Percentiles rank a stretch among this genome's conserved stretches.
Conservation (phyloP, 2,329 filamentous ascomycete genomes). For the Geosmithia putterillii region DNA sequence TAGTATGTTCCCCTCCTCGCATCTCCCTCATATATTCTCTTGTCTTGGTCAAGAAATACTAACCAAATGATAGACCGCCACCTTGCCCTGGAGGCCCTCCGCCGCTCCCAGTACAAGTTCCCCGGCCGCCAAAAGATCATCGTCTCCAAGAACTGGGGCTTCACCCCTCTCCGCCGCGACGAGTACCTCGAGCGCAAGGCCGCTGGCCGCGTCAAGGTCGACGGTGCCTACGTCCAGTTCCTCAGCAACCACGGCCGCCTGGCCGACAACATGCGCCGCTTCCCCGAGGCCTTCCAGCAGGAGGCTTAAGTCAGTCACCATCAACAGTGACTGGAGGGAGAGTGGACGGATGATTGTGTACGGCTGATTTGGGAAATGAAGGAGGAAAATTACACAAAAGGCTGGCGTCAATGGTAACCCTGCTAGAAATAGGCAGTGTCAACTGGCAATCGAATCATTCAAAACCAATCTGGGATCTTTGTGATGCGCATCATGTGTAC, state of each 20-base stretch:
- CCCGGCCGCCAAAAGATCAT: constrained; percentile 99
- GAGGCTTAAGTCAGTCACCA: constrained; percentile 32
- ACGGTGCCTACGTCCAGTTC: constrained; percentile 99
- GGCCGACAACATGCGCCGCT: constrained; percentile 78
- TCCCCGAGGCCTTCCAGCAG: constrained; percentile 77
- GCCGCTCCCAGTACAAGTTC: constrained; percentile 99
- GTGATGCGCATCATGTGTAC: no score
- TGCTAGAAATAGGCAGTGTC: background rate
- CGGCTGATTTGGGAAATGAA: no score
- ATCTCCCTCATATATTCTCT: background rate
- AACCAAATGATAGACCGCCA: constrained; percentile 53
- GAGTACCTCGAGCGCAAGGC: constrained; percentile 96
- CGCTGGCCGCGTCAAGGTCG: constrained; percentile 85
- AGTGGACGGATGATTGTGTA: constrained; percentile 16
- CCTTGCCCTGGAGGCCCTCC: constrained; percentile 93
- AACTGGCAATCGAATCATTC: no score
- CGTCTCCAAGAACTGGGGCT: constrained; percentile 99
- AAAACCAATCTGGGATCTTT: no score
- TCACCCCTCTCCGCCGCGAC: constrained; percentile 94
- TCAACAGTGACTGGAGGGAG: background rate
- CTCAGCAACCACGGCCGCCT: constrained; percentile 85
- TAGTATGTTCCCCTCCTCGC: constrained; percentile 39
- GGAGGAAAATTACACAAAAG: constrained; percentile 12
- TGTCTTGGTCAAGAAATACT: background rate
- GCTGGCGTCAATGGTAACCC: constrained; percentile 34